Conservation (phyloP, 176 grass and related monocot species). For the Juncus effusus region DNA sequence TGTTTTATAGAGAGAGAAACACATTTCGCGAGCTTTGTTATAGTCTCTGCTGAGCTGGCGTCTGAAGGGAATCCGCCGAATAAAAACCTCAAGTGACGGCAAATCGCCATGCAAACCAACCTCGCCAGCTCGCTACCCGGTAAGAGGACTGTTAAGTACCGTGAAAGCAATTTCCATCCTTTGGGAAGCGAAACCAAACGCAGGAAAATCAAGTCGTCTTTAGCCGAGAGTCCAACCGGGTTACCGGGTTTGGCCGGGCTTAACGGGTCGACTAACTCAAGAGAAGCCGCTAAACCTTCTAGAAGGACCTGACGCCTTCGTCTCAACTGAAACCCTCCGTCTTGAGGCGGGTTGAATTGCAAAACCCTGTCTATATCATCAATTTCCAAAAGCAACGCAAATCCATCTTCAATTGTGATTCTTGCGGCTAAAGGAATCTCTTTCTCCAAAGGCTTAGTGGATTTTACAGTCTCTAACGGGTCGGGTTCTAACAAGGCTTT, state of each 20-base stretch:
- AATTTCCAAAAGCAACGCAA: constrained; percentile 81
- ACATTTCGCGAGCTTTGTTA: constrained; percentile 54
- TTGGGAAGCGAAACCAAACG: constrained; percentile 85
- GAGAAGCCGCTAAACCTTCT: constrained; percentile 88
- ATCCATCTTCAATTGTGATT: constrained; percentile 83
- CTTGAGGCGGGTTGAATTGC: constrained; percentile 70
- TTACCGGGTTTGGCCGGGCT: constrained; percentile 55
- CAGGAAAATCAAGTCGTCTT: constrained; percentile 93
- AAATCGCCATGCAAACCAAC: constrained; percentile 95
- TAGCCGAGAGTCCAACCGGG: constrained; percentile 59
- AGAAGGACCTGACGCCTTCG: constrained; percentile 67
- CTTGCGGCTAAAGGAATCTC: constrained; percentile 83
- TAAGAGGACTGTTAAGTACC: constrained; percentile 67
- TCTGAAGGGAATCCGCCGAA: constrained; percentile 85
- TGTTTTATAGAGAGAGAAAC: constrained; percentile 59
- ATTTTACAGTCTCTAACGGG: neutral
- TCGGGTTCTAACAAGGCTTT: constrained; percentile 84
- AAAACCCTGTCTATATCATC: constrained; percentile 90
- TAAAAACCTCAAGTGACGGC: constrained; percentile 85
- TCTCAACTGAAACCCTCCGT: constrained; percentile 79
- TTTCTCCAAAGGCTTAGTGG: constrained; percentile 55
- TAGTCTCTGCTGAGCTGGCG: constrained; percentile 69
- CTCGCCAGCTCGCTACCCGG: constrained; percentile 77
- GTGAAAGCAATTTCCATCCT: constrained; percentile 71
- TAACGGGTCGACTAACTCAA: constrained; percentile 85